Percentiles rank a stretch among this genome's conserved stretches.
These are phyloP conservation scores for Pseudogymnoascus sp. DNA, from an alignment of 2,329 filamentous ascomycete genomes.

Conservation along the genomic window DNA sequence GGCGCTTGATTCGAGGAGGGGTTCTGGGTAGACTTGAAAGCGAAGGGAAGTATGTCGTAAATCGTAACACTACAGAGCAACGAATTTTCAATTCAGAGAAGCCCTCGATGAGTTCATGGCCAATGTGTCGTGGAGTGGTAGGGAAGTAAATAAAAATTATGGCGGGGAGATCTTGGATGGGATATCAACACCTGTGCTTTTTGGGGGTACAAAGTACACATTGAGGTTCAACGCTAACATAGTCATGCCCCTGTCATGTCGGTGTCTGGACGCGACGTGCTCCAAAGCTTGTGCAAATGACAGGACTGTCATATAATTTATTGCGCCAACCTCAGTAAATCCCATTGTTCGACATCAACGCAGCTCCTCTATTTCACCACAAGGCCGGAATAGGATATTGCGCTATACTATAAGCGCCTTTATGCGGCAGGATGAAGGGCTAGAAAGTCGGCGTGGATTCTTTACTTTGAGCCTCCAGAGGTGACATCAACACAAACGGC, in stretches of 20 bases:
- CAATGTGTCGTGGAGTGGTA: neutral
- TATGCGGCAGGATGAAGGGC: conserved; percentile 3
- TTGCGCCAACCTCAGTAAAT: neutral
- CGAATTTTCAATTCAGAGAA: neutral
- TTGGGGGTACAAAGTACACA: conserved; percentile 6
- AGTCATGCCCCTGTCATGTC: neutral
- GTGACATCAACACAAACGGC: neutral
- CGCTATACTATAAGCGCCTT: neutral
- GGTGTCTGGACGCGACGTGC: neutral
- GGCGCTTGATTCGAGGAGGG: neutral
- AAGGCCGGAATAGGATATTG: neutral
- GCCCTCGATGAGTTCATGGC: conserved; percentile 1
- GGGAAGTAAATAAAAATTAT: neutral
- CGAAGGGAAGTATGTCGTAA: neutral
- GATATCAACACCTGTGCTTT: conserved; percentile 8
- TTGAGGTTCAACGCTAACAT: conserved; percentile 7
- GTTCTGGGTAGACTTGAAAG: neutral
- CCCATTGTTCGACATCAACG: neutral
- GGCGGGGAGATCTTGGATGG: conserved; percentile 6
- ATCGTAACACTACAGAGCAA: conserved; percentile 4
- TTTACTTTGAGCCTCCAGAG: neutral
- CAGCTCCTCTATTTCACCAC: neutral
- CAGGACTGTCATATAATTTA: conserved; percentile 4
- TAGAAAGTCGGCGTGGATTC: conserved; percentile 1
- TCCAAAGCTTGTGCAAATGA: conserved; percentile 3